These are phyloP conservation scores for Lanmaoa rubissima DNA, from an alignment of 768 basidiomycete species.

Conservation along the genomic window DNA sequence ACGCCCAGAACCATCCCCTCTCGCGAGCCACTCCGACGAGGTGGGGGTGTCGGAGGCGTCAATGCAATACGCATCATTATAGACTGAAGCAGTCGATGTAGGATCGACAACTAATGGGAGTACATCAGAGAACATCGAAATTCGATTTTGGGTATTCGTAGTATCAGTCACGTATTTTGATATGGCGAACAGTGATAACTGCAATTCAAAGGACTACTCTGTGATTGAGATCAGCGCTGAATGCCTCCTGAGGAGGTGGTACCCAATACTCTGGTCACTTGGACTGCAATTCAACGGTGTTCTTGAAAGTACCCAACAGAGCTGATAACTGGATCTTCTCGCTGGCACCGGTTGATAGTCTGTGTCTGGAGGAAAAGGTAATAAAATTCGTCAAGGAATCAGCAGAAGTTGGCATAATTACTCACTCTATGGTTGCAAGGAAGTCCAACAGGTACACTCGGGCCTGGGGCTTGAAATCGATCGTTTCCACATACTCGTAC, in stretches of 20 bases:
- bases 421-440: conserved; percentile 93
- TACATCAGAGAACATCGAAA: background rate
- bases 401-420: conserved; percentile 4
- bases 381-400: background rate
- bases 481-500: conserved; percentile 83
- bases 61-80: conserved; percentile 9
- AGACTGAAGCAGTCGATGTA: background rate
- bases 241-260: background rate
- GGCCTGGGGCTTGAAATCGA: conserved; percentile 85
- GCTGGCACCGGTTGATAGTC: conserved; percentile 86
- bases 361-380: conserved; percentile 57
- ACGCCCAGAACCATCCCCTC: conserved; percentile 50
- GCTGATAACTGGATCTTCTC: conserved; percentile 96
- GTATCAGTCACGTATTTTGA: background rate
- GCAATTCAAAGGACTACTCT: background rate
- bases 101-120: background rate
- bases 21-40: conserved; percentile 17
- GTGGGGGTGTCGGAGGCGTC: background rate
- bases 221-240: background rate
- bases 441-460: conserved; percentile 90
- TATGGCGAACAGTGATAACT: background rate
- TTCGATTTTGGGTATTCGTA: background rate
- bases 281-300: conserved; percentile 75
- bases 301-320: conserved; percentile 89
- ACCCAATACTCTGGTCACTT: conserved; percentile 30